These are phyloP conservation scores for Aspergillus persii DNA, from an alignment of 2,329 filamentous ascomycete genomes.

Conservation along the genomic window DNA sequence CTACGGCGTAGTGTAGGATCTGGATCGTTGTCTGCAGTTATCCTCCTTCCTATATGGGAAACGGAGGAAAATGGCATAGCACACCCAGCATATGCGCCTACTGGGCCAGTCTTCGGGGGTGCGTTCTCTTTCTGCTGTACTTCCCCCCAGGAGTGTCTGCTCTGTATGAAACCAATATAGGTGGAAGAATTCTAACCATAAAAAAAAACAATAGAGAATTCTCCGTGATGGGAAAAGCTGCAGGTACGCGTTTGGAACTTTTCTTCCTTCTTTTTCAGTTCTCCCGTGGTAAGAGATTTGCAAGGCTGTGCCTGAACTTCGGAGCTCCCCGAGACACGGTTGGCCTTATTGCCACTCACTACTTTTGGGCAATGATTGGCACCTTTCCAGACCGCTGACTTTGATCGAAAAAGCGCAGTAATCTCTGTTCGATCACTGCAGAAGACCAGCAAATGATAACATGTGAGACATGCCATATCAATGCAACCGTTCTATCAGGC, in stretches of 20 bases:
- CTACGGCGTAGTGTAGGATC: not conserved
- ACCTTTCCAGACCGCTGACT: not conserved
- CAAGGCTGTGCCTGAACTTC: not conserved
- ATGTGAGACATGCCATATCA: conserved; percentile 16
- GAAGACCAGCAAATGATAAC: conserved; percentile 9
- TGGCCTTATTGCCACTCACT: not conserved
- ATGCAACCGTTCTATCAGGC: conserved; percentile 18
- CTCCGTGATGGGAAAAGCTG: not conserved
- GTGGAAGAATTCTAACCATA: not conserved
- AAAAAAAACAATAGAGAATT: not conserved
- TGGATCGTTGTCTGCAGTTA: not conserved
- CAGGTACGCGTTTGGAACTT: not conserved
- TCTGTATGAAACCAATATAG: not conserved
- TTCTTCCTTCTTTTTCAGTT: not conserved
- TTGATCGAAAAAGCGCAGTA: not conserved
- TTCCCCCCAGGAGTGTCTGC: not conserved
- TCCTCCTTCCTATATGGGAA: not conserved
- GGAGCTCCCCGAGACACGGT: not conserved
- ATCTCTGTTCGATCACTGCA: not conserved
- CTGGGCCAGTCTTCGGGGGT: not conserved
- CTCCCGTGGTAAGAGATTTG: not conserved
- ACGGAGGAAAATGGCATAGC: not conserved
- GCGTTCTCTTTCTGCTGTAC: not conserved
- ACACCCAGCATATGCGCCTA: not conserved
- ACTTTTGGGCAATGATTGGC: not conserved